Percentiles rank a stretch among this genome's conserved stretches.
These are phyloP conservation scores for Stipa capillata DNA, from an alignment of 176 grass and related monocot genomes.

Conservation along the genomic window DNA sequence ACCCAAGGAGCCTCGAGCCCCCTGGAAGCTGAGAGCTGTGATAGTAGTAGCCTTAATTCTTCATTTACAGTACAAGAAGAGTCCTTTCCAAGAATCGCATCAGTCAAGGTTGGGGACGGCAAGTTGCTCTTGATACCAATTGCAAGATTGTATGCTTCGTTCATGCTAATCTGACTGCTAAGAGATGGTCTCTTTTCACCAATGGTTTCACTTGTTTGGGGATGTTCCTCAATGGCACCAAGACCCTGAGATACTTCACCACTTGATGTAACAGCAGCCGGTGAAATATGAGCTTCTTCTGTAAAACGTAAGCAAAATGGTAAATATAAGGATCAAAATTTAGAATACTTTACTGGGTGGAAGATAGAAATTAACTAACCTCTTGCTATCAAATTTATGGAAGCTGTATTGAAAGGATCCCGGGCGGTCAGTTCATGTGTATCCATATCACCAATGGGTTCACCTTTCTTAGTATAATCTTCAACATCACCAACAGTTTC, in stretches of 20 bases:
- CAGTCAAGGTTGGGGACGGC: constrained; percentile 55
- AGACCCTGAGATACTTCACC: constrained; percentile 21
- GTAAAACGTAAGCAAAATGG: constrained; percentile 6
- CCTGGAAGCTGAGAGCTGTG: constrained; percentile 65
- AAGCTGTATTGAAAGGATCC: constrained; percentile 20
- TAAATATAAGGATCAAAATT: constrained; percentile 8
- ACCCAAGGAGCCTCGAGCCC: constrained; percentile 49
- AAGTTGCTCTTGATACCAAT: constrained; percentile 47
- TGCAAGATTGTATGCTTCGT: constrained; percentile 67
- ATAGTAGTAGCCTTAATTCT: constrained; percentile 70
- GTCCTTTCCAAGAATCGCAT: constrained; percentile 83
- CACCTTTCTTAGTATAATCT: constrained; percentile 8
- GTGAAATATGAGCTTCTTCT: constrained; percentile 3
- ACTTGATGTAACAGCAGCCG: constrained; percentile 11
- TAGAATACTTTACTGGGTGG: background rate
- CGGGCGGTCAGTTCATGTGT: constrained; percentile 3
- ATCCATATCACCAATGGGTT: constrained; percentile 1
- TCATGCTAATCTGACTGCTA: constrained; percentile 63
- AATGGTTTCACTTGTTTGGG: constrained; percentile 17
- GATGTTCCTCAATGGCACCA: constrained; percentile 18
- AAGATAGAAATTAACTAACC: constrained; percentile 13
- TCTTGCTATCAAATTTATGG: background rate
- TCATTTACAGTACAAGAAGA: constrained; percentile 66
- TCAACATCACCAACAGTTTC: constrained; percentile 19
- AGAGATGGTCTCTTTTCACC: constrained; percentile 39